phyloP scores from a whole-genome alignment of 176 grass and related monocot species.

The Lolium perenne region DNA sequence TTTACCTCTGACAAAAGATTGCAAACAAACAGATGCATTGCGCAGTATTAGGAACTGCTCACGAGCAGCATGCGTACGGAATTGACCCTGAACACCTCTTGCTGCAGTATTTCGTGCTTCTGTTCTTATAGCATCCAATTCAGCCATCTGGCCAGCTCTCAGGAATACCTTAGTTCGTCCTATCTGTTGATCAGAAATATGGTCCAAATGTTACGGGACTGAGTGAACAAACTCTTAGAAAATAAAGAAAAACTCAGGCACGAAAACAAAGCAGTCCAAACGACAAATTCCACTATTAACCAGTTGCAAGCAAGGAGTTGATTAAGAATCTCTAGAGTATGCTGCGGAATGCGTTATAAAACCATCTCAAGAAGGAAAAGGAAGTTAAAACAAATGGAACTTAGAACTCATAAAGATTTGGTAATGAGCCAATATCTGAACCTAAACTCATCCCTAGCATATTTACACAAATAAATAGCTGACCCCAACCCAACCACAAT shows the following conservation, averaged over 20 bases:
- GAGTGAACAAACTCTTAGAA: conserved; percentile 18
- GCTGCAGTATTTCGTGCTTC: conserved; percentile 83
- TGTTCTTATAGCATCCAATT: conserved; percentile 95
- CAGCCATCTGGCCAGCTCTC: conserved; percentile 98
- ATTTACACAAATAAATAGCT: conserved; percentile 28
- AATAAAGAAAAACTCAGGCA: conserved; percentile 24
- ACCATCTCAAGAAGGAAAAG: conserved; percentile 38
- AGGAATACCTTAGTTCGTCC: conserved; percentile 96
- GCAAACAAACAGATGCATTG: conserved; percentile 58
- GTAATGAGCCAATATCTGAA: background rate
- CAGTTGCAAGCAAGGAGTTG: conserved; percentile 20
- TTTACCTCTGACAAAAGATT: conserved; percentile 89
- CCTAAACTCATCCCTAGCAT: conserved; percentile 8
- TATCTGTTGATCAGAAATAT: conserved; percentile 64
- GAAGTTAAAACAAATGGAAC: conserved; percentile 17
- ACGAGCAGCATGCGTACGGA: conserved; percentile 73
- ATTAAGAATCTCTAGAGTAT: conserved; percentile 31
- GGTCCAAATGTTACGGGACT: conserved; percentile 29
- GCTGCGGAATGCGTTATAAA: conserved; percentile 26
- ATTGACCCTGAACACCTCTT: conserved; percentile 80
- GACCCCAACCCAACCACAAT: conserved; percentile 19
- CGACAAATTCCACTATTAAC: conserved; percentile 33
- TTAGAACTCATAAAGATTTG: background rate
- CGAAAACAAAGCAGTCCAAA: conserved; percentile 43
- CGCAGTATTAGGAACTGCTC: conserved; percentile 76